Conservation (phyloP, 2,329 filamentous ascomycete genomes). For the Akanthomyces dipterigenus region DNA sequence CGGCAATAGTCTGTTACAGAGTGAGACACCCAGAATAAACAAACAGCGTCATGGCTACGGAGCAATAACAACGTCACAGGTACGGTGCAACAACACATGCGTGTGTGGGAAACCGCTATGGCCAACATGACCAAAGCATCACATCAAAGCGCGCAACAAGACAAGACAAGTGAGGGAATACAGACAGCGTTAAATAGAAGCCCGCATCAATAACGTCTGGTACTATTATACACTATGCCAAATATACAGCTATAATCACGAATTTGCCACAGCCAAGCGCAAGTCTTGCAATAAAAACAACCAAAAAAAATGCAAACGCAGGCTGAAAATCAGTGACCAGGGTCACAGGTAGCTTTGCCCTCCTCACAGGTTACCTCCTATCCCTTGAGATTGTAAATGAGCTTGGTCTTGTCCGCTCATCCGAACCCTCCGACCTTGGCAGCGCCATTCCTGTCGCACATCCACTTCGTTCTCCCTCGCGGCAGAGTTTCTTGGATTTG, state of each 20-base stretch:
- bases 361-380: neutral
- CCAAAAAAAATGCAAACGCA: conserved; percentile 1
- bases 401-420: neutral
- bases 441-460: neutral
- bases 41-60: neutral
- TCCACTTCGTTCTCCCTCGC: neutral
- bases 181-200: neutral
- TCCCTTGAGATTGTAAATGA: neutral
- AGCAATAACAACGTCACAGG: neutral
- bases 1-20: neutral
- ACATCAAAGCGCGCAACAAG: neutral
- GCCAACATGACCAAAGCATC: neutral
- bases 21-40: neutral
- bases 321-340: neutral
- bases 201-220: conserved; percentile 7
- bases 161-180: neutral
- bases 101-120: too few relatives aligned
- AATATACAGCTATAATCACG: conserved; percentile 26
- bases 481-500: neutral
- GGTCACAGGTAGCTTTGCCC: neutral
- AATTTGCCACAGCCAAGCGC: conserved; percentile 7
- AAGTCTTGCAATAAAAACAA: neutral
- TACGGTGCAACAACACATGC: neutral
- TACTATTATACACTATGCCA: conserved; percentile 30
- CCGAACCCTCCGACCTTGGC: neutral